These are phyloP conservation scores for Neostapfia colusana DNA, from an alignment of 176 grass and related monocot genomes.

Conservation along the genomic window DNA sequence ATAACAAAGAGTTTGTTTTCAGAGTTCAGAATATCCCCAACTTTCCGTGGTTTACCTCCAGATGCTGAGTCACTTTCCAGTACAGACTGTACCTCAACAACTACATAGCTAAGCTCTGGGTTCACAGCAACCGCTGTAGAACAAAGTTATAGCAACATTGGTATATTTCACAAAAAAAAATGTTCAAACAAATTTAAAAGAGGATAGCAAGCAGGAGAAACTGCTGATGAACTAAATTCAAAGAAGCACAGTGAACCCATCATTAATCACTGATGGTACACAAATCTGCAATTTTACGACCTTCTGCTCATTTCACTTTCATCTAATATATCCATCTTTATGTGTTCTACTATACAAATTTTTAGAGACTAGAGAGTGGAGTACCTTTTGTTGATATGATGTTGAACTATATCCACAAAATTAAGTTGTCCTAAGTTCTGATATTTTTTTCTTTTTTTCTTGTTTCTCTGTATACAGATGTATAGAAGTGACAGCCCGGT, in stretches of 20 bases:
- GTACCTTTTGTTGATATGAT: neutral
- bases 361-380: neutral
- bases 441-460: neutral
- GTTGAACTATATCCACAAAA: slow-evolving; percentile 8
- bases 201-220: neutral
- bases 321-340: neutral
- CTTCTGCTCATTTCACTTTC: neutral
- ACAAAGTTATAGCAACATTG: slow-evolving; percentile 32
- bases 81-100: slow-evolving; percentile 66
- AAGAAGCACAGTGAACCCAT: neutral
- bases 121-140: slow-evolving; percentile 95
- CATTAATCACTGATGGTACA: neutral
- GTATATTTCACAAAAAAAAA: slow-evolving; percentile 13
- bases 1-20: slow-evolving; percentile 61
- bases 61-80: slow-evolving; percentile 41
- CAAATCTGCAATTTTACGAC: neutral
- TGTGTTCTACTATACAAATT: neutral
- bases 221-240: neutral
- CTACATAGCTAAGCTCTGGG: slow-evolving; percentile 66
- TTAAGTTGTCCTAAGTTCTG: neutral
- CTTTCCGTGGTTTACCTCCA: slow-evolving; percentile 58
- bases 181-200: neutral
- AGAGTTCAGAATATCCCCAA: slow-evolving; percentile 65
- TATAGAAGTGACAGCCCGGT: too few relatives aligned
- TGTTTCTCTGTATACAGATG: neutral